Conservation (phyloP, 331 rosid species). For the Dryas integrifolia region DNA sequence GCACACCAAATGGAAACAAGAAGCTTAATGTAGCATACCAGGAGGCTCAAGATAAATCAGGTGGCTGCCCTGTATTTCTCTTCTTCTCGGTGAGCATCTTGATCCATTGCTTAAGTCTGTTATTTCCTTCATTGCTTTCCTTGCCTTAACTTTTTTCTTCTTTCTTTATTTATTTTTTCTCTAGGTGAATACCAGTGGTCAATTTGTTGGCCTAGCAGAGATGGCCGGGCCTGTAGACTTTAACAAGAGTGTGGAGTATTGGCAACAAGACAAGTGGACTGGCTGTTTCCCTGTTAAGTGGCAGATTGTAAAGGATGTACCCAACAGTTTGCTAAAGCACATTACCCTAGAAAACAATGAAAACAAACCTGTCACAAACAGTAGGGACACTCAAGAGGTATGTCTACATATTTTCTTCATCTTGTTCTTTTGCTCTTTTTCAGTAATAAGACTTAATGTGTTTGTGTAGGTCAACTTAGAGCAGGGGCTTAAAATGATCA, state of each 20-base stretch:
- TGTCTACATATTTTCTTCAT: constrained; percentile 3
- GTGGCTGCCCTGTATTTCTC: constrained; percentile 52
- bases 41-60: constrained; percentile 46
- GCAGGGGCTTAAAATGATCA: constrained; percentile 47
- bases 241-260: constrained; percentile 44
- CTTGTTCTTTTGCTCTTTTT: not conserved
- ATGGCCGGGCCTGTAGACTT: constrained; percentile 64
- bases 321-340: constrained; percentile 52
- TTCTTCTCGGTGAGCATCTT: constrained; percentile 50
- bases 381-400: constrained; percentile 80
- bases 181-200: constrained; percentile 70
- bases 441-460: not conserved
- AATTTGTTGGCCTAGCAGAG: constrained; percentile 71
- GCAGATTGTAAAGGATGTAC: constrained; percentile 64
- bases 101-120: not conserved
- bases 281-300: constrained; percentile 69
- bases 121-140: not conserved
- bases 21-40: constrained; percentile 51
- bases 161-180: not conserved
- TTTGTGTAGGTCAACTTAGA: constrained; percentile 47
- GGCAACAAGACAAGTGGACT: constrained; percentile 82
- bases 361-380: constrained; percentile 64
- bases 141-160: not conserved
- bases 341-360: constrained; percentile 62
- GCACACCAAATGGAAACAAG: constrained; percentile 59